Conservation (phyloP, 495 filamentous ascomycete genomes). For the Neurospora tetraspora region DNA sequence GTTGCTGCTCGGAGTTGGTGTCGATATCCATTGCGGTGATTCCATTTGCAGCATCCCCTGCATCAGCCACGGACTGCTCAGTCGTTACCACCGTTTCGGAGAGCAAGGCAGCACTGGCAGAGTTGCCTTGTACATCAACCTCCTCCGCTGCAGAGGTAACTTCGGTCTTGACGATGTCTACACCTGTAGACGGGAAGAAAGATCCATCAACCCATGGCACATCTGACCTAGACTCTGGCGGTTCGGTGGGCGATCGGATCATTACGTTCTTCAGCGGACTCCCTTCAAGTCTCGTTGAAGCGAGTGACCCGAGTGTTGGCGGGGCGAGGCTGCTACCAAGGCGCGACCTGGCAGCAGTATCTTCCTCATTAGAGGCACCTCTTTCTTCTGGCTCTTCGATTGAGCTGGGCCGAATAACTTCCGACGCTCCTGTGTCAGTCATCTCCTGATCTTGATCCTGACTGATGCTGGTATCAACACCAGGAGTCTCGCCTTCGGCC, state of each 20-base stretch:
- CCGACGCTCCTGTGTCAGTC: constrained; percentile 15
- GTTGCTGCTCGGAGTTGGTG: constrained; percentile 1
- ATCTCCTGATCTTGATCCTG: constrained; percentile 17
- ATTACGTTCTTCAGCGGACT: constrained; percentile 40
- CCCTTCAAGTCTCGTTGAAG: constrained; percentile 27
- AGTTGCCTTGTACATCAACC: background rate
- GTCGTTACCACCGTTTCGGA: background rate
- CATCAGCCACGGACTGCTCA: background rate
- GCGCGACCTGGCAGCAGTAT: constrained; percentile 16
- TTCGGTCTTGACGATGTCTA: background rate
- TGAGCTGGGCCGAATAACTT: constrained; percentile 12
- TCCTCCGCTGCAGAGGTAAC: constrained; percentile 2
- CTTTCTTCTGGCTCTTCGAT: constrained; percentile 20
- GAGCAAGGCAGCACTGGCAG: background rate
- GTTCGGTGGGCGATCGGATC: constrained; percentile 24
- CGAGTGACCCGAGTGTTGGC: constrained; percentile 4
- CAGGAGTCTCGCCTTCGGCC: constrained; percentile 22
- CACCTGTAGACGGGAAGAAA: background rate
- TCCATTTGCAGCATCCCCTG: background rate
- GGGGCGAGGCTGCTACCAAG: constrained; percentile 3
- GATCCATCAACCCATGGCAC: background rate
- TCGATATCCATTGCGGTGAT: constrained; percentile 30
- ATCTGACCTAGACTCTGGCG: constrained; percentile 31
- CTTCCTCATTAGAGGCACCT: constrained; percentile 10
- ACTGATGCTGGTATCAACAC: constrained; percentile 16